phyloP scores from a whole-genome alignment of 768 basidiomycete genomes.

The Amanita pallidorosea region DNA sequence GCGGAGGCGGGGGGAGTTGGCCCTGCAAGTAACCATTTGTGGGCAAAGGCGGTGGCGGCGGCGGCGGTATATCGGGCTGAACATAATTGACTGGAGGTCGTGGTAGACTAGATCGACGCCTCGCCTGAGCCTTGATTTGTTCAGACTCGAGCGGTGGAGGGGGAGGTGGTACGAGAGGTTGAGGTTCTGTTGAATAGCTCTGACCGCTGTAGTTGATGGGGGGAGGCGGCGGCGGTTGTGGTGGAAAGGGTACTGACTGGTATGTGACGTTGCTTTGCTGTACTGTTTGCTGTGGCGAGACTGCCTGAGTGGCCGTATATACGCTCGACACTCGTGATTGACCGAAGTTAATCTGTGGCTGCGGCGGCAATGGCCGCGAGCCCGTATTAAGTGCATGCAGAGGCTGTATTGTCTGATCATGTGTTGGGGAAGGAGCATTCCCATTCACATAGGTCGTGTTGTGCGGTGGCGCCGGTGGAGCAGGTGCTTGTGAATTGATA shows the following conservation, averaged over 20 bases:
- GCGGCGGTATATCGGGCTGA: constrained; percentile 18
- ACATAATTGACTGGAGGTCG: constrained; percentile 32
- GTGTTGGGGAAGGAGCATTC: constrained; percentile 10
- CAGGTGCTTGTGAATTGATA: constrained; percentile 20
- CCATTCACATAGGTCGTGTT: constrained; percentile 6
- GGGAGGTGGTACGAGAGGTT: constrained; percentile 17
- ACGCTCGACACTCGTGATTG: neutral
- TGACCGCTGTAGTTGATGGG: constrained; percentile 11
- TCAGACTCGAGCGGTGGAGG: constrained; percentile 14
- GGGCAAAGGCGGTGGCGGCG: constrained; percentile 28
- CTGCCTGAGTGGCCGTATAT: neutral
- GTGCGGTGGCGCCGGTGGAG: neutral
- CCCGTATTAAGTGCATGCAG: neutral
- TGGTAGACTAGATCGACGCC: constrained; percentile 41
- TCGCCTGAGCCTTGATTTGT: constrained; percentile 13
- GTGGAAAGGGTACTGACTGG: constrained; percentile 26
- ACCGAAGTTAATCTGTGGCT: constrained; percentile 7
- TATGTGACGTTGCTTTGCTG: constrained; percentile 21
- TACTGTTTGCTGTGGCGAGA: constrained; percentile 1
- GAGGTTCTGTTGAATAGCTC: constrained; percentile 8
- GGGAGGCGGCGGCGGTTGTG: constrained; percentile 15
- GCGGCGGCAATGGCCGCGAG: constrained; percentile 6
- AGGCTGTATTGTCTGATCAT: neutral
- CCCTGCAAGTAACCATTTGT: constrained; percentile 18
- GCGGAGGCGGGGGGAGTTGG: constrained; percentile 21